Evolutionary conservation across 1,139 yeast genomes (phyloP), one percentile per base, ranked within the genome.

Genomic region (Williopsis jadinii): DNA sequence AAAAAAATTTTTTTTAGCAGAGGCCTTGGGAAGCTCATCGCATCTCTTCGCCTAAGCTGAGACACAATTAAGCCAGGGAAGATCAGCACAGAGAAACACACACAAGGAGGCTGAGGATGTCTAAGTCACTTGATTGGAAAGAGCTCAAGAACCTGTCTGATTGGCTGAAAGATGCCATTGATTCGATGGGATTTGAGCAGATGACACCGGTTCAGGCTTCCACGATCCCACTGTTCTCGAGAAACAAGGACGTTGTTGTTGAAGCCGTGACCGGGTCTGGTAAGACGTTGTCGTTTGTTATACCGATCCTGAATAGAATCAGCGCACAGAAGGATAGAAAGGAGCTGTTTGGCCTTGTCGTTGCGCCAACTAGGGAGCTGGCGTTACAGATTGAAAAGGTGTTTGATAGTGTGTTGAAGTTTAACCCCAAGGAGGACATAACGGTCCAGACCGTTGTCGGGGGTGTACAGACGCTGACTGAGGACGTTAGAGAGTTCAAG

Each of bases 191-290:
- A 2, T 90, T 76, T 58, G 74, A 77, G 3, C 65, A 76, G 12
- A 88, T 92, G 97, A 92, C 99, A 0, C 97, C 99, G 0, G 98
- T 92, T 0, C 99, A 92, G 59, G 98, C 98, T 0, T 79, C 97
- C 0, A 84, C 95, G 0, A 84, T 92, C 39, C 98, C 99, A 0
- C 67, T 90, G 41, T 77, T 94, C 52, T 64, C 84, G 36, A 82
- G 82, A n/a, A 84, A 90, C 55, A 92, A 92, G 58, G 98, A 92
- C 63, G 97, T 92, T 9, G 95, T 94, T 9, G 97, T 88, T 2
- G 96, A 90, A 51, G 88, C 97, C 0, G 96, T 88, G 2, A 92
- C 98, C 0, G 98, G 98, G 0, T 88, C 97, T 0, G 98, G 98
- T 9, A 92, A 92, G 59, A 92, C 98, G 0, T 63, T 90, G 30